Evolutionary conservation across 73 alveolate genomes (phyloP), one percentile per base, ranked within the genome.

Genomic region (Paramecium primaurelia): DNA sequence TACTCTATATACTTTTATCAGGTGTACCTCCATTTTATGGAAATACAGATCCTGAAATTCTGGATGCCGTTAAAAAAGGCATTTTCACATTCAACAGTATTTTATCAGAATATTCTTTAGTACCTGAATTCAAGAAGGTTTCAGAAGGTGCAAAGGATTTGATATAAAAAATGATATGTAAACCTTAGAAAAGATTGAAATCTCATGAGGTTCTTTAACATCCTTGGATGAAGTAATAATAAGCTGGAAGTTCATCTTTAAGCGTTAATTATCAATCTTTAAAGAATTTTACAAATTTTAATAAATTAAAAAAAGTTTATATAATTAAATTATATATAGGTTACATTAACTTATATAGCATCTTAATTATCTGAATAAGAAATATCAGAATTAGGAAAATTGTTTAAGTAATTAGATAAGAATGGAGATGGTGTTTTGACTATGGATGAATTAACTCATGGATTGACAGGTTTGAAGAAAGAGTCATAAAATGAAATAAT

Each of bases 1-100:
- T 95, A 11, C 92, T 96, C 4, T 96, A 90, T 77, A 93, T 96
- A 6, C 92, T 96, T 77, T 94, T 96, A 8, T 88, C 97, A 25
- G 98, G 97, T 6, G 96, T 96, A 84, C 99, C 99, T 30, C 99
- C 99, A 38, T 97, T 97, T 88, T 95, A 93, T 71, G 99, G 99
- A 20, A 98, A 95, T 80, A 96, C 94, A 51, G 98, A 97, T 92
- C 94, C 93, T 34, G 98, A 95, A 54, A 93, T 96, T 38, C 64
- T 84, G 59, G 93, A 89, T 40, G 60, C 91, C 42, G 96, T 96
- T 16, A 45, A 54, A 20, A 32, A 92, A 20, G 93, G 92, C 26
- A 90, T 89, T 32, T 95, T 71, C 84, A 58, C 93, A 69, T 92
- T 95, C 49, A 94, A 93, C 36, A 93, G 93, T 92, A 84, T 59